phyloP scores from a whole-genome alignment of 2,329 filamentous ascomycete genomes.

The Fusarium abutilonis region DNA sequence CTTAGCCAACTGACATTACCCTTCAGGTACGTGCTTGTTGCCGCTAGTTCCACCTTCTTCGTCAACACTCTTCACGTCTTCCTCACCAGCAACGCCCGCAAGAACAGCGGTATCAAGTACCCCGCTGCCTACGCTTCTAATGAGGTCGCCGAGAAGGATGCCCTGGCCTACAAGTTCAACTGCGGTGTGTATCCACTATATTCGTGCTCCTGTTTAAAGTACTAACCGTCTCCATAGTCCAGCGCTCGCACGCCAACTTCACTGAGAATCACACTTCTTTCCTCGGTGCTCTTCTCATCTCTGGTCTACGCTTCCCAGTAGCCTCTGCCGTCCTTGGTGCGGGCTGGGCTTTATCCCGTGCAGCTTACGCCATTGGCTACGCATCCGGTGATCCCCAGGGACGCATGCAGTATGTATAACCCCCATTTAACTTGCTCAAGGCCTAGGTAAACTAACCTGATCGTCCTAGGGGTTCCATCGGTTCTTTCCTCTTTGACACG shows the following conservation, averaged over 20 bases:
- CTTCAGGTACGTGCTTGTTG: conserved; percentile 69
- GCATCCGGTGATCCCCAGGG: conserved; percentile 58
- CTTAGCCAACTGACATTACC: conserved; percentile 5
- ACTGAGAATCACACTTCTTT: conserved; percentile 68
- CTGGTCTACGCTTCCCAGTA: conserved; percentile 65
- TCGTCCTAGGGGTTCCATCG: conserved; percentile 49
- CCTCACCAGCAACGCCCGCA: conserved; percentile 61
- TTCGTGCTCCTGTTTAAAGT: background rate
- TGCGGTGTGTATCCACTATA: conserved; percentile 58
- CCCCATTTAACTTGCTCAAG: background rate
- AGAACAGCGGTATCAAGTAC: conserved; percentile 63
- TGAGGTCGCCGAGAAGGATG: conserved; percentile 64
- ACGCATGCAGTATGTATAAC: conserved; percentile 51
- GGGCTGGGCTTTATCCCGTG: conserved; percentile 62
- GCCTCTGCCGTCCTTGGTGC: conserved; percentile 60
- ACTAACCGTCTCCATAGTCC: conserved; percentile 52
- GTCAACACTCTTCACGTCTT: conserved; percentile 64
- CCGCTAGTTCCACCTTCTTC: conserved; percentile 66
- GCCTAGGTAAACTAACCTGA: conserved; percentile 27
- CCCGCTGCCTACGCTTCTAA: conserved; percentile 66
- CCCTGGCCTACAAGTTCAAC: conserved; percentile 68
- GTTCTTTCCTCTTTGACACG: conserved; percentile 50
- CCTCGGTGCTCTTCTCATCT: conserved; percentile 63
- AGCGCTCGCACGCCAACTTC: conserved; percentile 71
- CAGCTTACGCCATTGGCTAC: conserved; percentile 67